phyloP scores from a whole-genome alignment of 2,329 filamentous ascomycete species.

The Microascus cirrosus region DNA sequence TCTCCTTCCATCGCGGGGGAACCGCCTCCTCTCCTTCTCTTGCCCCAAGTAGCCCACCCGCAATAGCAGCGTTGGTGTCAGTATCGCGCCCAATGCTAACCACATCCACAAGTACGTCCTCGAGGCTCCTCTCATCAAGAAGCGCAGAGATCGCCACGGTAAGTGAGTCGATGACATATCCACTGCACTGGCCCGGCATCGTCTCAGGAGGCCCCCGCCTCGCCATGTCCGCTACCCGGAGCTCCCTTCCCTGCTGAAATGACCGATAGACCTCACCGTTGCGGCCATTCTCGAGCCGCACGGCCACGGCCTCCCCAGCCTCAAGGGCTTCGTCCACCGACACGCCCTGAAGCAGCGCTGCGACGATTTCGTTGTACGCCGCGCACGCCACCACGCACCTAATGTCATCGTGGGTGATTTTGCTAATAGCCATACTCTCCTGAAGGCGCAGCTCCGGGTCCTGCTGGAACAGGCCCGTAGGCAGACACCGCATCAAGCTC shows the following conservation, averaged over 20 bases:
- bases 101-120: slow-evolving; percentile 32
- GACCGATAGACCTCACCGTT: neutral
- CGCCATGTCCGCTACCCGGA: slow-evolving; percentile 15
- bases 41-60: slow-evolving; percentile 31
- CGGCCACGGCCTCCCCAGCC: slow-evolving; percentile 13
- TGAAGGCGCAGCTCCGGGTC: slow-evolving; percentile 13
- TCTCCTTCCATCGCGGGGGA: slow-evolving; percentile 24
- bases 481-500: slow-evolving; percentile 34
- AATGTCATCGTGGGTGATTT: slow-evolving; percentile 24
- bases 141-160: slow-evolving; percentile 26
- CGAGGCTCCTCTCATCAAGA: slow-evolving; percentile 23
- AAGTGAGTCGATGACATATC: slow-evolving; percentile 31
- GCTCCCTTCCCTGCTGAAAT: neutral
- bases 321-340: slow-evolving; percentile 14
- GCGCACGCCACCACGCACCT: slow-evolving; percentile 23
- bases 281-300: slow-evolving; percentile 11
- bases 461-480: slow-evolving; percentile 27
- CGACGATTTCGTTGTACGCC: slow-evolving; percentile 26
- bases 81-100: slow-evolving; percentile 31
- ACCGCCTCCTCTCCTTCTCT: slow-evolving; percentile 28
- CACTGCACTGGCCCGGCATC: slow-evolving; percentile 18
- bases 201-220: slow-evolving; percentile 14
- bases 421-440: slow-evolving; percentile 24
- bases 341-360: slow-evolving; percentile 16
- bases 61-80: slow-evolving; percentile 34